Evolutionary conservation across 371 early-diverging fungal genomes (phyloP), one percentile per base, ranked within the genome.

Genomic region (Apophysomyces elegans): DNA sequence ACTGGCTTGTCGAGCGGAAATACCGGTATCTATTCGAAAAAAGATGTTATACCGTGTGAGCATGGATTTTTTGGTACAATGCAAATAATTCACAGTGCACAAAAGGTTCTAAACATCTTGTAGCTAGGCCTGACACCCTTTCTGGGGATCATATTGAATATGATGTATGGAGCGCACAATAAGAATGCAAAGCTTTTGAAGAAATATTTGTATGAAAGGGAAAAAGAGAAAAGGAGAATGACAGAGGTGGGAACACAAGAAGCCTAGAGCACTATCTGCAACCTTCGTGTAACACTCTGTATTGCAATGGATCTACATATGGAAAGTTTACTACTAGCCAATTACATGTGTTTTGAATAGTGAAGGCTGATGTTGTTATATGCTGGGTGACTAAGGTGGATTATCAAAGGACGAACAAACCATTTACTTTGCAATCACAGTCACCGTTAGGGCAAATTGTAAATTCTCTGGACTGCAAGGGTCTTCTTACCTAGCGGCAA

Each of bases 51-150:
- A 76, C 64, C 74, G 79, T 63, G 68, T 76, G 39, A 71, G 56
- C 9, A 72, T 82, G 6, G 78, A 82, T 63, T 82, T 81, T 50
- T 37, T 81, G 68, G 82, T 75, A 75, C n/a, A 21, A 7, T 39
- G 56, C 36, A 7, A 16, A n/a, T n/a, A 26, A 2, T 59, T 26
- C 54, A 12, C 35, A 38, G 38, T 47, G 43, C 35, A 59, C 59
- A 14, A 2, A 26, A 26, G 32, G 16, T 1, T 5, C 16, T 39
- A 7, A 32, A 39, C 37, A 47, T 12, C 13, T 16, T 39, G 37
- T 59, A 81, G 83, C 66, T 82, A 50, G 83, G 79, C 4, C 35
- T 82, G 13, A 79, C 79, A n/a, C 79, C 83, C 16, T 67, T 77
- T 56, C 47, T 77, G 1, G 79, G 83, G 14, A 74, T 79, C 8